Conservation (phyloP, 768 basidiomycete species). For the Gloeostereum incarnatum region DNA sequence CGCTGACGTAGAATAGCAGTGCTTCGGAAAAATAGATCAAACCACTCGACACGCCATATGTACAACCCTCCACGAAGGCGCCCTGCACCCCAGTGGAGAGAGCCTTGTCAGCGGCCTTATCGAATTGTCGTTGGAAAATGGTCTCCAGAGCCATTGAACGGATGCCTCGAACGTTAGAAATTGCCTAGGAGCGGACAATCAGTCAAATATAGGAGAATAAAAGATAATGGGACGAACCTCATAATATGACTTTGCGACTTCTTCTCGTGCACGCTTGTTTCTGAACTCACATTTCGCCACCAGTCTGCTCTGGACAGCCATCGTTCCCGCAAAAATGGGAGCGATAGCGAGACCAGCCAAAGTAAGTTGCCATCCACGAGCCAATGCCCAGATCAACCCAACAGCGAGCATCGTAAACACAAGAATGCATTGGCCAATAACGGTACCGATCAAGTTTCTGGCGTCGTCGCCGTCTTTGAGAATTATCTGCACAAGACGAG, state of each 20-base stretch:
- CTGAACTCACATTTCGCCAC: conserved; percentile 61
- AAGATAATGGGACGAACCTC: conserved; percentile 43
- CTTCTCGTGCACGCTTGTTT: conserved; percentile 85
- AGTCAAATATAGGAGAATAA: conserved; percentile 1
- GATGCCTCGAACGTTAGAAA: conserved; percentile 80
- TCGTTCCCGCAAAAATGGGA: conserved; percentile 70
- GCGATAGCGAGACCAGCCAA: conserved; percentile 83
- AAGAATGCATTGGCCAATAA: conserved; percentile 64
- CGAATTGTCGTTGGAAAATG: conserved; percentile 64
- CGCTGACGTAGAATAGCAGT: conserved; percentile 85
- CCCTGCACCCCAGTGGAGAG: conserved; percentile 61
- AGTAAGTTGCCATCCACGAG: conserved; percentile 86
- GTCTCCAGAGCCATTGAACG: conserved; percentile 78
- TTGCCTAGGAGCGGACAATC: conserved; percentile 34
- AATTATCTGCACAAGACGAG: conserved; percentile 60
- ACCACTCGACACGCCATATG: conserved; percentile 70
- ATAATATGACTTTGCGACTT: conserved; percentile 77
- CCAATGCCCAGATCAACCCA: conserved; percentile 85
- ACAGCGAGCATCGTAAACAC: conserved; percentile 74
- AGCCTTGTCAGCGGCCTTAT: conserved; percentile 49
- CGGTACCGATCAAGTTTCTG: conserved; percentile 60
- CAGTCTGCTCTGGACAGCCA: conserved; percentile 67
- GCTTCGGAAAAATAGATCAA: conserved; percentile 89
- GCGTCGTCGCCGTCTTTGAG: conserved; percentile 92
- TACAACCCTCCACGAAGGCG: conserved; percentile 84